Evolutionary conservation across 1,284 basidiomycete species (phyloP).

Genomic region (Cutaneotrichosporon dermatis): DNA sequence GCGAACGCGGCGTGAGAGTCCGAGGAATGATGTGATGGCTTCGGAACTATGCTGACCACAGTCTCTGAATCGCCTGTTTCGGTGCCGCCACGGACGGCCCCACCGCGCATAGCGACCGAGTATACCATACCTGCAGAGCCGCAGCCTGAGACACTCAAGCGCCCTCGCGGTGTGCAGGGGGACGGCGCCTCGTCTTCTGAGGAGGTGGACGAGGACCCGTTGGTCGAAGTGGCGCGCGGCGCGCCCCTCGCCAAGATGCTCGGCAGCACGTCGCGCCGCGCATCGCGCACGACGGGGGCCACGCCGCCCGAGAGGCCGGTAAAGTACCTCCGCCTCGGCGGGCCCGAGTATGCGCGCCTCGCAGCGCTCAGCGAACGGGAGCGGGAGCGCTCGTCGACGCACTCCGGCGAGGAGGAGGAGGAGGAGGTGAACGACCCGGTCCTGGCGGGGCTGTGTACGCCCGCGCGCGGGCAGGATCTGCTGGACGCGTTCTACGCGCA

Average conservation of each 20-base stretch:
- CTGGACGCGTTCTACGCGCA: slow-evolving; percentile 70
- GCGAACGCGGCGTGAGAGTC: too few relatives aligned
- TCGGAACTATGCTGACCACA: too few relatives aligned
- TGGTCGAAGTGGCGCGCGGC: not conserved
- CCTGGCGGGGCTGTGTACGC: slow-evolving; percentile 60
- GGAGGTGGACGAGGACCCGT: slow-evolving; percentile 6
- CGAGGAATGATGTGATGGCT: too few relatives aligned
- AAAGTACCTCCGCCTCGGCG: not conserved
- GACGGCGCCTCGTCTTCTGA: not conserved
- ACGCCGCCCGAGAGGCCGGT: not conserved
- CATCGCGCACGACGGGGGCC: not conserved
- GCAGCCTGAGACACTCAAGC: not conserved
- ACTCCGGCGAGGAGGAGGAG: not conserved
- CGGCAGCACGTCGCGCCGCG: too few relatives aligned
- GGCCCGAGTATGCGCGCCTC: not conserved
- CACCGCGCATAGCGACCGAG: too few relatives aligned
- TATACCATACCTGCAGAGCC: not conserved
- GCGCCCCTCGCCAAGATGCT: slow-evolving; percentile 2
- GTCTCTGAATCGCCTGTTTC: too few relatives aligned
- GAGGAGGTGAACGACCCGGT: slow-evolving; percentile 22
- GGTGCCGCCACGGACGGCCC: too few relatives aligned
- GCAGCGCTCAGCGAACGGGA: slow-evolving; percentile 10
- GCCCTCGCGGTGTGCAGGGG: not conserved
- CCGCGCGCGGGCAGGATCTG: slow-evolving; percentile 68
- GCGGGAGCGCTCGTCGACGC: not conserved